A percentile compares a stretch with the other conserved stretches of the same genome.
Evolutionary conservation across 805 yeast species (phyloP).

Genomic region (Zygoascus biomembranicola): DNA sequence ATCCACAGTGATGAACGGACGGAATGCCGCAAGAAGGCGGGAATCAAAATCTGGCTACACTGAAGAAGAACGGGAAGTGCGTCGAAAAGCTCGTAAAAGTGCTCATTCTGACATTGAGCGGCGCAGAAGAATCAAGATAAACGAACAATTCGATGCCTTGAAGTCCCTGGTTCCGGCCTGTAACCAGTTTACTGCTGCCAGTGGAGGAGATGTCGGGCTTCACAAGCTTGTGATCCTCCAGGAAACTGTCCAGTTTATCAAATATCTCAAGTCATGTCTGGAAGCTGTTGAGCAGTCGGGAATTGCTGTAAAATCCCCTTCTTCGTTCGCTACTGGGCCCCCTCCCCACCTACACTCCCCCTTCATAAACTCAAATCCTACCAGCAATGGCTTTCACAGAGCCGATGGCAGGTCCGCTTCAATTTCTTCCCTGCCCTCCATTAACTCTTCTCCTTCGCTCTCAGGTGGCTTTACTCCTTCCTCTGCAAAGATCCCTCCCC

Average conservation of each 20-base stretch:
- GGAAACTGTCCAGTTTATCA: constrained; percentile 74
- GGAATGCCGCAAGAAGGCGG: constrained; percentile 1
- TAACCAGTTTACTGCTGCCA: constrained; percentile 35
- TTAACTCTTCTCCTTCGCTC: background rate
- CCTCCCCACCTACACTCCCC: background rate
- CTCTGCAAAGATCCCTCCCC: background rate
- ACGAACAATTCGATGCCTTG: constrained; percentile 74
- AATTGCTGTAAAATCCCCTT: background rate
- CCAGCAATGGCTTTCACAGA: background rate
- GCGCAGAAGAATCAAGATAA: constrained; percentile 67
- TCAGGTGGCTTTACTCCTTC: background rate
- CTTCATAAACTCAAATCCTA: background rate
- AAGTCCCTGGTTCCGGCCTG: constrained; percentile 76
- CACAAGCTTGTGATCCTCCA: constrained; percentile 74
- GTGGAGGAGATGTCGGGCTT: constrained; percentile 49
- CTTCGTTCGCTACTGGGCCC: background rate
- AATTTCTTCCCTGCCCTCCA: background rate
- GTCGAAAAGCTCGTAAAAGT: constrained; percentile 41
- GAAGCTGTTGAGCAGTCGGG: constrained; percentile 3
- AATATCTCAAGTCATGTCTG: constrained; percentile 44
- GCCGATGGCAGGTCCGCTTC: background rate
- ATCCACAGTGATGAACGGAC: constrained; percentile 1
- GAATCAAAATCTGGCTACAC: background rate
- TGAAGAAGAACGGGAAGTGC: constrained; percentile 26
- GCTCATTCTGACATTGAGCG: constrained; percentile 77